Conservation (phyloP, 768 basidiomycete species). For the Pisolithus marmoratus region DNA sequence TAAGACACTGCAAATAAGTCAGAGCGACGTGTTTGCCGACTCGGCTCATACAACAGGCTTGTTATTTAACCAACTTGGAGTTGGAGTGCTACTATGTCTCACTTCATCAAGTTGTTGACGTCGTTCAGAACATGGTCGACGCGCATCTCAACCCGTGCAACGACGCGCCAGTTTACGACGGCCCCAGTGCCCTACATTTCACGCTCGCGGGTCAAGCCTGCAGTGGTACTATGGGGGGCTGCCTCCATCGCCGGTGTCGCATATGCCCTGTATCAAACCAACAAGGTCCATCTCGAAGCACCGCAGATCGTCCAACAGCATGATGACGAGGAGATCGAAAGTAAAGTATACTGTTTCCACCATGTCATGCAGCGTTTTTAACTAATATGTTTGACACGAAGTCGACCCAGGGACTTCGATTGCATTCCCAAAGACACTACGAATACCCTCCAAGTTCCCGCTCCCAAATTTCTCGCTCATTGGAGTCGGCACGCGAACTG, state of each 20-base stretch:
- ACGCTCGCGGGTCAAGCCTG: conserved; percentile 4
- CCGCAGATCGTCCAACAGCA: conserved; percentile 11
- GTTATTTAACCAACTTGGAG: too few species aligned
- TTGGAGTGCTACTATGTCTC: neutral
- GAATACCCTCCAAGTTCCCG: conserved; percentile 56
- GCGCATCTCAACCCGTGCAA: neutral
- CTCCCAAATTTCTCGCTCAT: conserved; percentile 63
- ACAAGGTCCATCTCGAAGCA: conserved; percentile 38
- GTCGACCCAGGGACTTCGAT: conserved; percentile 75
- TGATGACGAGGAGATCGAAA: conserved; percentile 1
- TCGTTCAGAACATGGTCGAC: neutral
- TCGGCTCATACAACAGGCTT: too few species aligned
- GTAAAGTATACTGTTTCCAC: neutral
- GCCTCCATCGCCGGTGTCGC: conserved; percentile 17
- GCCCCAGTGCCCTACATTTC: neutral
- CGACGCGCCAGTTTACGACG: neutral
- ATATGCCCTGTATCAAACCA: conserved; percentile 12
- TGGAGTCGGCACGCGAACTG: conserved; percentile 82
- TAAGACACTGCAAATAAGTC: too few species aligned
- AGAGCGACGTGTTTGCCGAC: too few species aligned
- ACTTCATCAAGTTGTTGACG: neutral
- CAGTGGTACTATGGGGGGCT: conserved; percentile 24
- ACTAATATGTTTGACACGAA: conserved; percentile 15
- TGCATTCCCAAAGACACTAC: conserved; percentile 62
- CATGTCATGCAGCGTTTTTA: neutral